These are phyloP conservation scores for Lachnellula occidentalis DNA, from an alignment of 2,329 filamentous ascomycete species.

Conservation along the genomic window DNA sequence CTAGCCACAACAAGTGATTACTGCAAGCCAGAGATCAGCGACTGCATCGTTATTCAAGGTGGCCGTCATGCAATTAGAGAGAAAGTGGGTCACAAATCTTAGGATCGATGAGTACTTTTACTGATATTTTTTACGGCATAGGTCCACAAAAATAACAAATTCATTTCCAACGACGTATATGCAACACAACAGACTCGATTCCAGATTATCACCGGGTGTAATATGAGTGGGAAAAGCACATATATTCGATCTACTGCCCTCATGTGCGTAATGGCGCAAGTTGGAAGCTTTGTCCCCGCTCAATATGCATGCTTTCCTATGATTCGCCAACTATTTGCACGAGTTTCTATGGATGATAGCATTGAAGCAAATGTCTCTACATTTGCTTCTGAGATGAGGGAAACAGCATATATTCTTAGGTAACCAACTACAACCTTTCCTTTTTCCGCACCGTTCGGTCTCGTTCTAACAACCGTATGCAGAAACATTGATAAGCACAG, in stretches of 20 bases:
- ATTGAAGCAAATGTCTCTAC: conserved; percentile 90
- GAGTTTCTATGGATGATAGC: conserved; percentile 80
- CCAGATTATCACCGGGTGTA: conserved; percentile 91
- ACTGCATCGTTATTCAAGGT: conserved; percentile 59
- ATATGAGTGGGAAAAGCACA: conserved; percentile 97
- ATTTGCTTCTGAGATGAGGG: conserved; percentile 91
- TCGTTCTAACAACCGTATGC: not conserved
- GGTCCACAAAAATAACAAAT: conserved; percentile 60
- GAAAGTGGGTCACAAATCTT: conserved; percentile 39
- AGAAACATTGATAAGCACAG: conserved; percentile 72
- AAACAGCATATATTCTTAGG: conserved; percentile 87
- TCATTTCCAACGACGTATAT: conserved; percentile 87
- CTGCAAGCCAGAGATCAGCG: conserved; percentile 54
- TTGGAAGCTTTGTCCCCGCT: conserved; percentile 86
- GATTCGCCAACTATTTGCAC: conserved; percentile 76
- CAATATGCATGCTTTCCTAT: conserved; percentile 77
- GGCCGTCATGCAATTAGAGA: conserved; percentile 67
- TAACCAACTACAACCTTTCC: conserved; percentile 19
- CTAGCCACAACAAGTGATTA: conserved; percentile 62
- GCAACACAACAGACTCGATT: conserved; percentile 75
- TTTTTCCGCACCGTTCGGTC: not conserved
- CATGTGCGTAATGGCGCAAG: conserved; percentile 87
- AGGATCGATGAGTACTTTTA: not conserved
- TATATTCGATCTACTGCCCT: conserved; percentile 85
- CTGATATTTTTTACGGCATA: conserved; percentile 24